Base-by-base conservation (phyloP, 202 grass and related monocot genomes). In the Panicum hallii region DNA sequence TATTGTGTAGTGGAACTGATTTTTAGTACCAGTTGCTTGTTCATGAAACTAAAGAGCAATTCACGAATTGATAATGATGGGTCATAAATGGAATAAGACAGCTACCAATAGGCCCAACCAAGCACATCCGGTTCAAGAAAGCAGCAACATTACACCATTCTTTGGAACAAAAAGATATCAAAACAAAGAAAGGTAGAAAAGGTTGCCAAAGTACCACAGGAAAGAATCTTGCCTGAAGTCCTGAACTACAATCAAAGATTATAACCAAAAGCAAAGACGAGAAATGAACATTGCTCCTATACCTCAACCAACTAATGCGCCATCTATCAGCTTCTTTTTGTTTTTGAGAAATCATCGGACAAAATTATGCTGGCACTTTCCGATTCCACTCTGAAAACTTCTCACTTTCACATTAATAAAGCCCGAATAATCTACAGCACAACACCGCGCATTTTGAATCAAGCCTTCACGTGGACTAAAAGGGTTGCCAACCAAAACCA, bases 101-200 rank as follows among this genome's bases (percentile, higher is more conserved):
- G 70, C 77, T 81, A 81, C 28, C 8, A 42, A 20, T 23, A 80
- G 46, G 63, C 20, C 46, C 28, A 79, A 38, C 71, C 71, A 74
- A 81, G 67, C 7, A 65, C 57, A 85, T 67, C 71, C 23, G 17
- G 48, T 56, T 76, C 45, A 84, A 70, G 72, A 72, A 87, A 86
- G 61, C 55, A 77, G 58, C 55, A 30, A 80, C 72, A 12, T 49
- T 38, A 56, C 26, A 72, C 15, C 71, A 57, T 66, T 84, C 63
- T 47, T 87, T 26, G 74, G 7, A 84, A 84, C 12, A 62, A 68
- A 22, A 81, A 68, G 36, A 86, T 19, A 80, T 81, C 40, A 75
- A 60, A 67, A 78, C 63, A 86, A 87, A 80, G 71, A 61, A 72
- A 81, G 56, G 71, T 84, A 66, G 44, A 83, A 80, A 80, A 73